Conservation (phyloP, 164 flowering plant genomes). For the Vitis rupestris region DNA sequence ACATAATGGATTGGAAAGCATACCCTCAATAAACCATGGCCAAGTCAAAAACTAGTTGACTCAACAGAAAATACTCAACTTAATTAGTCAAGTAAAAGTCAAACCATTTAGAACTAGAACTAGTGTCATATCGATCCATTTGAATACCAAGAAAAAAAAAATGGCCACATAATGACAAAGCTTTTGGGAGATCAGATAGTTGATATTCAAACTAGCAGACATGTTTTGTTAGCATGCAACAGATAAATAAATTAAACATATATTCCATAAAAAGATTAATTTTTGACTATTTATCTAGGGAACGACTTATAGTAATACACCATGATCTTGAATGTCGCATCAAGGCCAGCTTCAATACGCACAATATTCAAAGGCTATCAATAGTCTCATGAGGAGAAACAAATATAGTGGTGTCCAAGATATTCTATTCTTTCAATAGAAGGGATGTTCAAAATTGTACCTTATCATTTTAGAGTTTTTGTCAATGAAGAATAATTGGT, state of each 20-base stretch:
- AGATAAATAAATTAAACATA: background rate
- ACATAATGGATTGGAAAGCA: no score
- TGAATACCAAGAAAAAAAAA: background rate
- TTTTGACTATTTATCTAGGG: background rate
- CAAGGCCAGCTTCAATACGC: background rate
- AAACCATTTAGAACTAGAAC: no score
- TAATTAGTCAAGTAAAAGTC: no score
- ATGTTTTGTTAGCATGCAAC: background rate
- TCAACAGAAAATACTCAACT: no score
- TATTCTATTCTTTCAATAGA: no score
- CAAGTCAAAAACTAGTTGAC: no score
- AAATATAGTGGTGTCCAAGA: no score
- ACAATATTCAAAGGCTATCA: background rate
- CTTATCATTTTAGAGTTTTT: slow-evolving; percentile 9
- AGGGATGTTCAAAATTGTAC: slow-evolving; percentile 27
- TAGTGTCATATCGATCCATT: no score
- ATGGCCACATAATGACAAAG: background rate
- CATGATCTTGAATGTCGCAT: background rate
- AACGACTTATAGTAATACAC: background rate
- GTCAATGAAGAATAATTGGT: no score
- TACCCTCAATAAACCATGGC: no score
- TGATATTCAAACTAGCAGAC: background rate
- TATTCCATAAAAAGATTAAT: no score
- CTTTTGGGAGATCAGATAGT: background rate
- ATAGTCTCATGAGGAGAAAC: no score